Conservation (phyloP, 2,329 filamentous ascomycete genomes). For the Calonectria multiphialidica region DNA sequence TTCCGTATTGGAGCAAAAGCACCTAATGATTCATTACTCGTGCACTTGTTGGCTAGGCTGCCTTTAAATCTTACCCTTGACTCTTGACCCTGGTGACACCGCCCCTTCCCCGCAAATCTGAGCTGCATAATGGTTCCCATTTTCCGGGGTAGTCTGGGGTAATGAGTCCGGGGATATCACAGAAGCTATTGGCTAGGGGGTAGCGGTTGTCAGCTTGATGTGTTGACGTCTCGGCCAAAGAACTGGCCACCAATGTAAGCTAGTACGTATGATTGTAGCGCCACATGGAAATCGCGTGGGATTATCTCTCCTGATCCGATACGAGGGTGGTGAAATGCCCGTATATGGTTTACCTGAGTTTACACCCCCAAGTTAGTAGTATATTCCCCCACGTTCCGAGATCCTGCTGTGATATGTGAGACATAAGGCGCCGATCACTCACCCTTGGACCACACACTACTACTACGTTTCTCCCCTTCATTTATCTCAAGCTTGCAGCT, state of each 20-base stretch:
- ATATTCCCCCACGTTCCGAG: background rate
- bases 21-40: conserved; percentile 27
- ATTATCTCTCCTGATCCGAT: background rate
- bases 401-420: background rate
- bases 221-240: background rate
- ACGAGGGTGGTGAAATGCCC: background rate
- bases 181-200: background rate
- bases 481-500: background rate
- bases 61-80: background rate
- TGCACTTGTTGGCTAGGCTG: background rate
- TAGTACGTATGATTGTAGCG: conserved; percentile 2
- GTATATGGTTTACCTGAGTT: too few species aligned
- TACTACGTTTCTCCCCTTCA: background rate
- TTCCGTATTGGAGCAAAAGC: background rate
- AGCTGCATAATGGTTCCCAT: conserved; percentile 27
- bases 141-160: conserved; percentile 36
- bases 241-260: background rate
- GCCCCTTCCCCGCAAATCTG: conserved; percentile 26
- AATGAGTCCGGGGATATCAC: conserved; percentile 7
- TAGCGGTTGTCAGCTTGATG: background rate
- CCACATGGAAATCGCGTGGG: conserved; percentile 2
- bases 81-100: background rate
- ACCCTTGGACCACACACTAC: background rate
- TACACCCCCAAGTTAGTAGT: background rate
- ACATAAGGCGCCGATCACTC: conserved; percentile 27